Base-by-base conservation (phyloP, 2,329 filamentous ascomycete species). In the Talaromyces sp. region DNA sequence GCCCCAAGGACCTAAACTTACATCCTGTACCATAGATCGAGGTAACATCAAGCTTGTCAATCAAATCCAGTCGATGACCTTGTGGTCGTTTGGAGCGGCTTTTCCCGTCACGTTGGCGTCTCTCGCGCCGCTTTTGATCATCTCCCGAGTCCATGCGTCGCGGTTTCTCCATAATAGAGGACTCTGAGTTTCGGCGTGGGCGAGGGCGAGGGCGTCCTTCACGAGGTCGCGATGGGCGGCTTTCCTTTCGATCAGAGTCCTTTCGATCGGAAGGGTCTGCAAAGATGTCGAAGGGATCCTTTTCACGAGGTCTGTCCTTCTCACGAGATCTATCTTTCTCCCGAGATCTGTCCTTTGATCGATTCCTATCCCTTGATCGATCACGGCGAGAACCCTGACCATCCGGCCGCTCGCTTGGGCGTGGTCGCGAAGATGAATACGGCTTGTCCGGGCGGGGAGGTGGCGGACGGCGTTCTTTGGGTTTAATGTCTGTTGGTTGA, bases 1-100 rank as follows among this genome's bases (percentile, higher is more conserved):
- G 22, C 9, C 19, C 11, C 5, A 19, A 36, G 15, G 1, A 10
- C 32, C 22, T 28, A 36, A 25, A 86, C 91, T 78, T 81, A 96
- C 92, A 81, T 77, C 93, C 93, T 69, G 90, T 91, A 61, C 95
- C 93, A 72, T 96, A 97, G 68, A 98, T 96, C 74, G 93, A 93
- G 4, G 93, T 97, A 65, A 95, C 93, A 79, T 98, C 95, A 66
- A 99, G 81, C 74, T 97, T 93, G 78, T 99, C 95, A 70, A 99
- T 98, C 53, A 98, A 85, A 73, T 99, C 95, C 66, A 98, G 75
- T 59, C 72, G 71, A 57, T 77, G 72, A 55, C 73, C 73, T 62
- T 74, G 75, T 59, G 75, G 75, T 62, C 75, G 75, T 22, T 72
- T 63, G 28, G 65, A 76, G 71, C 80, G 69, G 27, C 67, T 72